Base-by-base conservation (phyloP, 768 basidiomycete species). In the Rubroboletus pulcherrimus region DNA sequence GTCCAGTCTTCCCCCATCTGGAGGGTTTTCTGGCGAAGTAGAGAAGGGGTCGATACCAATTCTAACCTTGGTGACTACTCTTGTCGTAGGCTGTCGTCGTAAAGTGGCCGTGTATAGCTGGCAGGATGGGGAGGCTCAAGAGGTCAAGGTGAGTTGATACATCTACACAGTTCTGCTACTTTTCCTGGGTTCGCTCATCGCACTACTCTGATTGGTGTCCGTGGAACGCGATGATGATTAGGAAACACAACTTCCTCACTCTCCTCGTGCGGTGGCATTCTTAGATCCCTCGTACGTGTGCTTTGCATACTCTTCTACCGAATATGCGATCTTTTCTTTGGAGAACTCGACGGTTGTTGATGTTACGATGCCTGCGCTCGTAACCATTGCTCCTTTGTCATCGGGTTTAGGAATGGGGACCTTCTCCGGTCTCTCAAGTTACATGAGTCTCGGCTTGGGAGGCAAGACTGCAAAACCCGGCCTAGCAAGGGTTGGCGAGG, bases 171-270 rank as follows among this genome's bases (percentile, higher is more conserved):
- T 39, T 21, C 15, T 17, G 7, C 10, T 26, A 8, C 41, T 14
- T 31, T 19, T 21, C 34, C 35, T 12, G 17, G 17, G 7, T 54
- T 53, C 19, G 34, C 53, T 58, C 46, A 56, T 45, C 11, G 10
- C 42, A 30, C 21, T 21, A 7, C 44, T 5, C 39, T 38, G 45
- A n/a, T 46, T 29, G 10, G 19, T 29, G 31, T 35, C 17, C 7
- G 14, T 39, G 31, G 2, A 37, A 51, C 17, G 12, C 8, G 12
- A 49, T 47, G 54, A 19, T n/a, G 44, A 21, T 21, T 34, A 95
- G 90, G 96, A 98, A 80, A 75, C 85, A 4, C 64, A 77, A 0
- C 77, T 98, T 4, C 90, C 95, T 12, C 96, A 98, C 68, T 93
- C 94, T 9, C 87, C 97, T n/a, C 83, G 97, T 39, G 78, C 81